These are phyloP conservation scores for Tieghemostelium lacteum DNA, from an alignment of 78 protist genomes.

Conservation along the genomic window DNA sequence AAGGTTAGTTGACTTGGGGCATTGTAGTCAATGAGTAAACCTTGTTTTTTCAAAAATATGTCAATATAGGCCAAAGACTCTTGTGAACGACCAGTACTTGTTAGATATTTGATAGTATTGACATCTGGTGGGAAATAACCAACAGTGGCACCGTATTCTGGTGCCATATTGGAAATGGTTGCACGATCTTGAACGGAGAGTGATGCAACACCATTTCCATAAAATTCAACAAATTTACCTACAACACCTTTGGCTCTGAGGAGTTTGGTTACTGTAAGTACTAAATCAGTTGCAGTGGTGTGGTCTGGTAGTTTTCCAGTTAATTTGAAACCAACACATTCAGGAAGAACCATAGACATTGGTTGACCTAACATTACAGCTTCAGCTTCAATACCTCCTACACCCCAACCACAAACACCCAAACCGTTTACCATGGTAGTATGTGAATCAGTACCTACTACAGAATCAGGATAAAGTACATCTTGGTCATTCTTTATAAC, in stretches of 20 bases:
- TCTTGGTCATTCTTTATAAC: constrained; percentile 82
- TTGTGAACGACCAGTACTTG: constrained; percentile 80
- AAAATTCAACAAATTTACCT: constrained; percentile 95
- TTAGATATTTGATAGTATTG: constrained; percentile 77
- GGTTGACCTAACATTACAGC: constrained; percentile 93
- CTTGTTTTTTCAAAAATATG: constrained; percentile 43
- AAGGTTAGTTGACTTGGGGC: constrained; percentile 32
- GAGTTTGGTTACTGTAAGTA: constrained; percentile 88
- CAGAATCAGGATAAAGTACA: constrained; percentile 90
- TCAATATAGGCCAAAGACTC: constrained; percentile 59
- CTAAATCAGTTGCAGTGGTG: constrained; percentile 94
- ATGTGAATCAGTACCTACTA: constrained; percentile 94
- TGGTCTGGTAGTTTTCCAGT: constrained; percentile 82
- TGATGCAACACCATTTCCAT: constrained; percentile 85
- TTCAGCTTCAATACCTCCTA: constrained; percentile 95
- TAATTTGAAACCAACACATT: constrained; percentile 91
- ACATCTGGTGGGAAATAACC: constrained; percentile 94
- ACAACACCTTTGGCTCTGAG: constrained; percentile 89
- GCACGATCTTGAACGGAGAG: constrained; percentile 91
- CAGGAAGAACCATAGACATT: constrained; percentile 85
- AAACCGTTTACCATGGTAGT: constrained; percentile 93
- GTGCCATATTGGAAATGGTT: constrained; percentile 96
- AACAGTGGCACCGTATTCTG: constrained; percentile 94
- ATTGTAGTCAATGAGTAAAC: constrained; percentile 51
- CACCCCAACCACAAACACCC: constrained; percentile 93